These are phyloP conservation scores for Hypoxylon fuscum DNA, from an alignment of 495 filamentous ascomycete species.

Conservation along the genomic window DNA sequence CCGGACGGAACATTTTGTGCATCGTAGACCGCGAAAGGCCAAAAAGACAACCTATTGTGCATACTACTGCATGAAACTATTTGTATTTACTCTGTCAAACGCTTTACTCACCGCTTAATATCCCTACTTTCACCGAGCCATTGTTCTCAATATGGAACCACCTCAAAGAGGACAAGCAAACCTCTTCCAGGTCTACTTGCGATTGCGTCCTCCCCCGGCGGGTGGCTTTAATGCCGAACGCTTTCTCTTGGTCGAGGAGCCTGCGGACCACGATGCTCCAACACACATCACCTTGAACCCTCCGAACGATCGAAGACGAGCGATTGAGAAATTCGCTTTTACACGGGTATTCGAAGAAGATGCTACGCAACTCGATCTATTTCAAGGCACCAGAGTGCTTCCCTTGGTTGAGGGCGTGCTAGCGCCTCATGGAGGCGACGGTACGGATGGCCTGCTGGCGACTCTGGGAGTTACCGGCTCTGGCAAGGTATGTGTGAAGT, in stretches of 20 bases:
- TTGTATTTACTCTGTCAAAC: conserved; percentile 10
- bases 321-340: conserved; percentile 93
- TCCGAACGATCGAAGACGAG: conserved; percentile 82
- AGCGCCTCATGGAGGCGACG: conserved; percentile 70
- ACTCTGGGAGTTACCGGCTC: conserved; percentile 95
- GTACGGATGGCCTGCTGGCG: conserved; percentile 88
- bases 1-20: conserved; percentile 37
- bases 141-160: conserved; percentile 35
- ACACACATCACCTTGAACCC: conserved; percentile 91
- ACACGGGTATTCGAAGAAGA: conserved; percentile 92
- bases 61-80: conserved; percentile 32
- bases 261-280: conserved; percentile 60
- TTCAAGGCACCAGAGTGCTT: conserved; percentile 81
- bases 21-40: conserved; percentile 19
- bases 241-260: conserved; percentile 78
- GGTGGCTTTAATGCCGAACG: conserved; percentile 63
- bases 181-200: conserved; percentile 92
- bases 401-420: conserved; percentile 81
- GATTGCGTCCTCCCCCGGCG: conserved; percentile 77
- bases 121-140: conserved; percentile 6
- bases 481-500: conserved; percentile 78
- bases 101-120: conserved; percentile 17
- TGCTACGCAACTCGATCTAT: conserved; percentile 84
- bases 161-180: conserved; percentile 51
- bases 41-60: conserved; percentile 15